Conservation (phyloP, 495 filamentous ascomycete genomes). For the Aspergillus heteromorphus region DNA sequence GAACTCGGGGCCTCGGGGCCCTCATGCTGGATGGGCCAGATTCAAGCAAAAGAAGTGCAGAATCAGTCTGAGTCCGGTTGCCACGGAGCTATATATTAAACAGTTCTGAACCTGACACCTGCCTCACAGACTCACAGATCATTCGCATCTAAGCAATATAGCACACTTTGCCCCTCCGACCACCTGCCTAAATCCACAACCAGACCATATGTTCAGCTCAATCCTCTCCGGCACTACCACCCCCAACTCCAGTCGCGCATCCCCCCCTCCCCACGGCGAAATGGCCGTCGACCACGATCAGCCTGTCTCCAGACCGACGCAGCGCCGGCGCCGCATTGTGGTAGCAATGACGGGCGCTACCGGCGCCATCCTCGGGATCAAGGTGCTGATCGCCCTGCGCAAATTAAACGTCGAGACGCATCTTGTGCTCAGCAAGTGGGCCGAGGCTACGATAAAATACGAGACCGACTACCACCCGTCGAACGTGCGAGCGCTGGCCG, state of each 20-base stretch:
- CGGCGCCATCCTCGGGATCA: constrained; percentile 33
- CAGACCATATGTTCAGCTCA: background rate
- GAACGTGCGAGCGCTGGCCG: constrained; percentile 30
- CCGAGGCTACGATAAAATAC: constrained; percentile 36
- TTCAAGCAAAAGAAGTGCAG: background rate
- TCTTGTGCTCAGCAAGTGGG: constrained; percentile 41
- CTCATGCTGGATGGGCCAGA: background rate
- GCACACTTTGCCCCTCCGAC: background rate
- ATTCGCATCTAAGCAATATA: background rate
- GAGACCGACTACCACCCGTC: constrained; percentile 33
- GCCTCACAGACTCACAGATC: background rate
- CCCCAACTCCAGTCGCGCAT: background rate
- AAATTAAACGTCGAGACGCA: constrained; percentile 38
- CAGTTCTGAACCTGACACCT: background rate
- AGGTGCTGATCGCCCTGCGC: constrained; percentile 30
- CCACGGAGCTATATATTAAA: background rate
- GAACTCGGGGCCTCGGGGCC: background rate
- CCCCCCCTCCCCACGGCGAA: background rate
- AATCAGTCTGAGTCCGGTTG: no score
- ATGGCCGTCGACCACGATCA: background rate
- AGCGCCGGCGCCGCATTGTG: constrained; percentile 22
- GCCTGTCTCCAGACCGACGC: background rate
- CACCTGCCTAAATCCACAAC: background rate
- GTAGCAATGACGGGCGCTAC: constrained; percentile 41
- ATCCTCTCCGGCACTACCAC: constrained; percentile 1